Evolutionary conservation across 305 asterid species (phyloP), one percentile per base, ranked within the genome.

Genomic region (Solanum hybrid): DNA sequence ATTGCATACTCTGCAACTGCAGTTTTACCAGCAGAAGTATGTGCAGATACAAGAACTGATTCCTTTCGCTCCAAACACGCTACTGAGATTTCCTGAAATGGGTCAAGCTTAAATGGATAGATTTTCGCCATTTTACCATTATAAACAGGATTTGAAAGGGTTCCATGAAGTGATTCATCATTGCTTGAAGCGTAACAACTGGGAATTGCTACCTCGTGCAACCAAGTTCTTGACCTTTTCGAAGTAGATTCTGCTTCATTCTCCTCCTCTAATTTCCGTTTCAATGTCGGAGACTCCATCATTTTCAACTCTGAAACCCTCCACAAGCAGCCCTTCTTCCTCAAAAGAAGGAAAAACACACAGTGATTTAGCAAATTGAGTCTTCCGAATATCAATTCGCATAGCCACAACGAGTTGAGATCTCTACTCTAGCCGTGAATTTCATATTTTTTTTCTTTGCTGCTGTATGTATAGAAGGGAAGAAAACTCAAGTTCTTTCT

Each of bases 1-100:
- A 97, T 96, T 31, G 99, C 99, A 88, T 97, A 97, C 92, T 97
- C 99, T 5, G 99, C 99, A 40, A 97, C 99, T 3, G 99, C 99
- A 51, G 99, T 97, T 95, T 97, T 97, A 11, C 99, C 99, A 27
- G 99, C 99, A 26, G 99, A 97, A 85, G 99, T 97, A 93, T 97
- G 99, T 7, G 99, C 99, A 0, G 99, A 97, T 69, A 97, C 99
- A 88, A 97, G 90, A 76, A 97, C 92, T 2, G 99, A 96, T 79
- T 97, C 99, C 3, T 96, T 95, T 66, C 99, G 91, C 87, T 97
- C 99, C 92, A 97, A 92, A 93, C 99, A 96, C 4, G 99, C 95
- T 17, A 96, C 94, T 0, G 99, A 97, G 86, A 96, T 91, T 93
- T 97, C 95, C 92, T 94, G 97, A 91, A 96, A 96, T 1, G 99